Conservation (phyloP, 306 rosid genomes). For the Quercus suber region DNA sequence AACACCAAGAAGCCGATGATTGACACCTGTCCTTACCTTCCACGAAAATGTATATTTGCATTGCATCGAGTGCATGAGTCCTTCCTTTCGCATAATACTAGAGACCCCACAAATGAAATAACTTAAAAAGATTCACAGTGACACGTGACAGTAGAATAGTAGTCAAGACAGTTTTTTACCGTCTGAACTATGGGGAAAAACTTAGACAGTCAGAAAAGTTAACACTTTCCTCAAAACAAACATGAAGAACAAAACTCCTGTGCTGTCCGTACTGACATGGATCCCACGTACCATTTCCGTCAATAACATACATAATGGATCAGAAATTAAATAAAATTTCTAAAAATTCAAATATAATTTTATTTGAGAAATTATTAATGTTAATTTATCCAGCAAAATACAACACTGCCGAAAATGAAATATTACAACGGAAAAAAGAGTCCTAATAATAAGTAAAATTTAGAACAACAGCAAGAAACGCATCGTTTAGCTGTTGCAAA, state of each 20-base stretch:
- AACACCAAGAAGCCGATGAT: not conserved
- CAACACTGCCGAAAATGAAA: not conserved
- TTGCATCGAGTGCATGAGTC: too few relatives aligned
- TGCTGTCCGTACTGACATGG: not conserved
- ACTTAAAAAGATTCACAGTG: not conserved
- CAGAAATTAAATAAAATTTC: too few relatives aligned
- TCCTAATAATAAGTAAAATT: not conserved
- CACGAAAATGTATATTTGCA: too few relatives aligned
- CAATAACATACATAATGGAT: too few relatives aligned
- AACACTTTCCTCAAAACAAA: not conserved
- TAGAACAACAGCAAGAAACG: slow-evolving; percentile 39
- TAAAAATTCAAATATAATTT: too few relatives aligned
- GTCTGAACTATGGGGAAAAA: not conserved
- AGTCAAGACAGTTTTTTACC: not conserved
- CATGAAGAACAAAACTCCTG: not conserved
- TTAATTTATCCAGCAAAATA: not conserved
- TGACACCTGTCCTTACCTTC: not conserved
- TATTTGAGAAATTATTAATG: not conserved
- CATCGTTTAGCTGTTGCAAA: slow-evolving; percentile 39
- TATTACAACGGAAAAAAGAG: slow-evolving; percentile 24
- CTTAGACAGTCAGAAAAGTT: not conserved
- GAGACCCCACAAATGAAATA: too few relatives aligned
- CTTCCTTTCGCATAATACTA: too few relatives aligned
- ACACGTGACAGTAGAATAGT: slow-evolving; percentile 24
- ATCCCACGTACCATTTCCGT: not conserved